Conservation (phyloP, 1,284 basidiomycete species). For the Ustilago nuda region DNA sequence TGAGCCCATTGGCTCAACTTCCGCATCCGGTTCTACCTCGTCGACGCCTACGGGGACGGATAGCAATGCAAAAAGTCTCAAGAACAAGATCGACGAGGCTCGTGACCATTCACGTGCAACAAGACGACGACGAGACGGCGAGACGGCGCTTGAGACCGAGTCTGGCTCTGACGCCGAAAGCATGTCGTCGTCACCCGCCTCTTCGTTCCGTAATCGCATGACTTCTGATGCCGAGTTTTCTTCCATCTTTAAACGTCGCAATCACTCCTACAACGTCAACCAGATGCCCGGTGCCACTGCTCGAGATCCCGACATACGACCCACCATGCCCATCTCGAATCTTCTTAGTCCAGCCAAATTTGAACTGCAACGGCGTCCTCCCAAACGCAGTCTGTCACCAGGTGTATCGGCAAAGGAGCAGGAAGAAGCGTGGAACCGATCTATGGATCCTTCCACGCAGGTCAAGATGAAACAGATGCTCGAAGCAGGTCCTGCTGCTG, state of each 20-base stretch:
- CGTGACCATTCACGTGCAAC: slow-evolving; percentile 21
- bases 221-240: slow-evolving; percentile 6
- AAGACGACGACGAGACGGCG: slow-evolving; percentile 12
- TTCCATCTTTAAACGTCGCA: background rate
- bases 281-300: slow-evolving; percentile 32
- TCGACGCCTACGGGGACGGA: background rate
- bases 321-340: slow-evolving; percentile 39
- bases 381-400: slow-evolving; percentile 5
- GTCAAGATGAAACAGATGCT: slow-evolving; percentile 41
- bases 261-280: slow-evolving; percentile 17
- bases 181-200: slow-evolving; percentile 24
- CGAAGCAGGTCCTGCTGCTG: slow-evolving; percentile 35
- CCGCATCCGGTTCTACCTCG: slow-evolving; percentile 5
- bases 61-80: slow-evolving; percentile 13
- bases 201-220: slow-evolving; percentile 16
- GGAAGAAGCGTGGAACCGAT: slow-evolving; percentile 38
- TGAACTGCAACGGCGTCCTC: slow-evolving; percentile 18
- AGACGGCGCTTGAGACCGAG: slow-evolving; percentile 15
- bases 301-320: slow-evolving; percentile 32
- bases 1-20: slow-evolving; percentile 27
- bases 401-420: slow-evolving; percentile 28
- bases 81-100: slow-evolving; percentile 21
- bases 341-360: slow-evolving; percentile 22
- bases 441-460: slow-evolving; percentile 36
- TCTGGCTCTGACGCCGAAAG: slow-evolving; percentile 30